Evolutionary conservation across 164 flowering plant genomes (phyloP).

Genomic region (Tetracentron sinense): DNA sequence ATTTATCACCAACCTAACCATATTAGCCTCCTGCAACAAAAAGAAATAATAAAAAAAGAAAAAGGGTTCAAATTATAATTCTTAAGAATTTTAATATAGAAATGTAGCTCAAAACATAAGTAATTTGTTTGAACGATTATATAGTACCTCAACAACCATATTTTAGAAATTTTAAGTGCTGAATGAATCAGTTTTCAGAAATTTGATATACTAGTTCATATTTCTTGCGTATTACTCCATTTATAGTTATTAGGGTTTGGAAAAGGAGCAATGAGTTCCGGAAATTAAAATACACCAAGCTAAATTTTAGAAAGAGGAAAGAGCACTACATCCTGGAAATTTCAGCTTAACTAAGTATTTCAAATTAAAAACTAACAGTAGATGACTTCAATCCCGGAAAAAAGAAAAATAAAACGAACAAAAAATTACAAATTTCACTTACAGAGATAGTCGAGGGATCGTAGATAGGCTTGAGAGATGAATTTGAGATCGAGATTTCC

Average conservation of each 20-base stretch:
- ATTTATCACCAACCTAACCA: constrained; percentile 79
- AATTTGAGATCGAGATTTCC: constrained; percentile 7
- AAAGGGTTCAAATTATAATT: too few species aligned
- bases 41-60: too few species aligned
- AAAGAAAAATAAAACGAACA: neutral
- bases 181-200: neutral
- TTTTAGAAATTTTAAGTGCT: neutral
- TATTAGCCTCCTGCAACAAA: constrained; percentile 52
- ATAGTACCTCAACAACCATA: neutral
- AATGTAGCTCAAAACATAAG: too few species aligned
- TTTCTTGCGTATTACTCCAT: neutral
- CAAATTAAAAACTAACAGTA: neutral
- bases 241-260: neutral
- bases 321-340: neutral
- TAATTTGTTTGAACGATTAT: neutral
- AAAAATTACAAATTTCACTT: constrained; percentile 17
- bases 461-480: constrained; percentile 15
- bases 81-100: too few species aligned
- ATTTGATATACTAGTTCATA: neutral
- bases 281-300: neutral
- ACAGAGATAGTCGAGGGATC: constrained; percentile 41
- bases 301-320: neutral
- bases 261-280: neutral
- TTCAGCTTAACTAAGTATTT: neutral
- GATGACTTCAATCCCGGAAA: neutral